Evolutionary conservation across 768 basidiomycete genomes (phyloP).

Genomic region (Rossbeevera mucosa): DNA sequence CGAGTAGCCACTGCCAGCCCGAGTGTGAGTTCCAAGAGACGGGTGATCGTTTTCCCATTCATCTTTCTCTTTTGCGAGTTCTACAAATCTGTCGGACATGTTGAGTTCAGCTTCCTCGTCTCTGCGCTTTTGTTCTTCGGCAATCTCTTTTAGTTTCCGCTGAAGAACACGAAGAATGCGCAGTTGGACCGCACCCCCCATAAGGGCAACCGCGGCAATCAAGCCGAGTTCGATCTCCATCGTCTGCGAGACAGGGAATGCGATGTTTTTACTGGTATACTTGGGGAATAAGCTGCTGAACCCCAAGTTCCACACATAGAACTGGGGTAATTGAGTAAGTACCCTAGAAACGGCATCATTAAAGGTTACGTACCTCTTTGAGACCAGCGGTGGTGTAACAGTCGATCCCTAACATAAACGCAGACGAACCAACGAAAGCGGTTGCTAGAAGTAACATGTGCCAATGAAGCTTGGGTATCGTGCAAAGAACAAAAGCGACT

Average conservation of each 20-base stretch:
- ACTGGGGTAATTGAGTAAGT: conserved; percentile 43
- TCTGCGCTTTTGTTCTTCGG: conserved; percentile 63
- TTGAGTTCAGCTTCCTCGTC: conserved; percentile 74
- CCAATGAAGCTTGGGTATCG: conserved; percentile 83
- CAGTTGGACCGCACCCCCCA: conserved; percentile 88
- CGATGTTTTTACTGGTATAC: conserved; percentile 58
- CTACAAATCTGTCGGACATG: conserved; percentile 65
- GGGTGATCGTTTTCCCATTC: conserved; percentile 90
- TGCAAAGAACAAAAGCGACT: conserved; percentile 76
- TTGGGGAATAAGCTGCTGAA: conserved; percentile 78
- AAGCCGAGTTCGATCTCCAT: conserved; percentile 94
- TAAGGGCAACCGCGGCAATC: conserved; percentile 74
- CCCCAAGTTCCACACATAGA: conserved; percentile 94
- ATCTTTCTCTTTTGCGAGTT: conserved; percentile 61
- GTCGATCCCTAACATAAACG: conserved; percentile 90
- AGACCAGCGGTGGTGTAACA: conserved; percentile 89
- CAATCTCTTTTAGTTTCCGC: conserved; percentile 73
- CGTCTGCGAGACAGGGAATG: conserved; percentile 80
- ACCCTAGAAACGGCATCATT: neutral
- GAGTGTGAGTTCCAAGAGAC: conserved; percentile 51
- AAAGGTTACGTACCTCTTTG: conserved; percentile 65
- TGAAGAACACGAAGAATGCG: conserved; percentile 79
- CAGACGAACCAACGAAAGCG: conserved; percentile 84
- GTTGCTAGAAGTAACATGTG: conserved; percentile 83
- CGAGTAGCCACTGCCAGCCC: conserved; percentile 61